A percentile compares a stretch with the other conserved stretches of the same genome.
Evolutionary conservation across 768 basidiomycete species (phyloP).

Genomic region (Trametes gibbosa): DNA sequence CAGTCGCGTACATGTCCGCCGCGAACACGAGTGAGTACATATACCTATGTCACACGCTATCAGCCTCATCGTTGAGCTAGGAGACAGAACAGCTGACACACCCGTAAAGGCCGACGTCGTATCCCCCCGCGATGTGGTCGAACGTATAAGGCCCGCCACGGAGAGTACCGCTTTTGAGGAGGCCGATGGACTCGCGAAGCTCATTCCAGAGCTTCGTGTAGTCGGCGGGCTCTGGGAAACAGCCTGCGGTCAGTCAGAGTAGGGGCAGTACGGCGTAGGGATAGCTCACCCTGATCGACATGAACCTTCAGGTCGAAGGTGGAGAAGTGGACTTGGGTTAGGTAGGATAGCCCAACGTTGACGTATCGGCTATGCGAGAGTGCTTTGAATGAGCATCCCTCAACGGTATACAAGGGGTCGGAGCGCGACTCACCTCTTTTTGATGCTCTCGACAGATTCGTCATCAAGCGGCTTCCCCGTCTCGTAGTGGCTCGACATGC

Average conservation of each 20-base stretch:
- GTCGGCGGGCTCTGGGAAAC: conserved; percentile 52
- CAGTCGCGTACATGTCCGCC: conserved; percentile 60
- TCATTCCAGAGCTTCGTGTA: conserved; percentile 79
- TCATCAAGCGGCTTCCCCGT: conserved; percentile 63
- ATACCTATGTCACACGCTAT: conserved; percentile 30
- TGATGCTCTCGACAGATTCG: conserved; percentile 75
- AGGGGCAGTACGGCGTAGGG: too few species aligned
- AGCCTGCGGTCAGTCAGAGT: not conserved
- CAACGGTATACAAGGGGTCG: not conserved
- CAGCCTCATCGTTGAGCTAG: not conserved
- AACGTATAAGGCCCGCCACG: conserved; percentile 73
- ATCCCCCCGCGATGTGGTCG: conserved; percentile 74
- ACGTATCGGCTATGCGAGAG: conserved; percentile 50
- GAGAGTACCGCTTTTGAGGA: conserved; percentile 60
- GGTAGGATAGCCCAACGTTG: conserved; percentile 77
- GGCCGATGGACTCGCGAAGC: conserved; percentile 63
- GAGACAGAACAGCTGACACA: conserved; percentile 27
- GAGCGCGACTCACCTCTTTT: conserved; percentile 58
- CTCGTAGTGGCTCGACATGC: conserved; percentile 81
- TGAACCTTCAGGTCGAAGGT: conserved; percentile 76
- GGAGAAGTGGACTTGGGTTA: conserved; percentile 82
- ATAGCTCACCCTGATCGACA: conserved; percentile 53
- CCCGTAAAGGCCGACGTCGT: conserved; percentile 71
- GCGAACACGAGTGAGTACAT: conserved; percentile 72
- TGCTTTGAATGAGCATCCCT: not conserved